Evolutionary conservation across 2,329 filamentous ascomycete genomes (phyloP).

Genomic region (Bisporella sp.): DNA sequence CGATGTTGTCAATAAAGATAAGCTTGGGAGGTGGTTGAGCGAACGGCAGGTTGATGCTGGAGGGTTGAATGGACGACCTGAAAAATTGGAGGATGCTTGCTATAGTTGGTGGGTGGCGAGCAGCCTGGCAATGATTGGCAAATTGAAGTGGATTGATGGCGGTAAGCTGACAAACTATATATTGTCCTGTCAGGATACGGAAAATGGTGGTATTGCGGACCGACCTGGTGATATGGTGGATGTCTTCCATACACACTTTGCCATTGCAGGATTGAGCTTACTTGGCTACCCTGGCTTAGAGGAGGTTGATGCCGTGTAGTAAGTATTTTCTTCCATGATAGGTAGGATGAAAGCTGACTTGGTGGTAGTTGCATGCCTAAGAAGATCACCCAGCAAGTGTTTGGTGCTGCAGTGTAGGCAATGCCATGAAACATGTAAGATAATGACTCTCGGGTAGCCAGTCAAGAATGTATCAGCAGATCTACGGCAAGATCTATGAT

Average conservation of each 20-base stretch:
- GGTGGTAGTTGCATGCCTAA: slow-evolving; percentile 61
- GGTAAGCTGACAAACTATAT: slow-evolving; percentile 76
- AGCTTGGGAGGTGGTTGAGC: slow-evolving; percentile 82
- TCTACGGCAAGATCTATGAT: too few species aligned
- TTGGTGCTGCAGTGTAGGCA: slow-evolving; percentile 32
- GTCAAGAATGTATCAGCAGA: too few species aligned
- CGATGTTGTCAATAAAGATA: slow-evolving; percentile 76
- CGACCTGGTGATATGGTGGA: slow-evolving; percentile 92
- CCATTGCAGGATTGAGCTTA: slow-evolving; percentile 79
- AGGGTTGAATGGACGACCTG: slow-evolving; percentile 87
- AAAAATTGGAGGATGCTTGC: slow-evolving; percentile 94
- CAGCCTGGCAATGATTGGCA: slow-evolving; percentile 81
- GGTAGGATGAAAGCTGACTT: slow-evolving; percentile 10
- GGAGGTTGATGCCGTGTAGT: slow-evolving; percentile 85
- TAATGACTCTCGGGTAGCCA: too few species aligned
- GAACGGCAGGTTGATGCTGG: slow-evolving; percentile 84
- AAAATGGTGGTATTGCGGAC: slow-evolving; percentile 81
- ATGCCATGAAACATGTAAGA: background rate
- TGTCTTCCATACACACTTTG: slow-evolving; percentile 93
- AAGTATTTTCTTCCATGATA: slow-evolving; percentile 24
- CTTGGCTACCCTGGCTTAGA: slow-evolving; percentile 69
- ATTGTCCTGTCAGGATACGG: slow-evolving; percentile 77
- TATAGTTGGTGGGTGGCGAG: slow-evolving; percentile 99
- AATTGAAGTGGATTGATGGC: slow-evolving; percentile 88
- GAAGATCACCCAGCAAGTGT: slow-evolving; percentile 52